Evolutionary conservation across 2,329 filamentous ascomycete species (phyloP).

Genomic region (Colletotrichum cereale): DNA sequence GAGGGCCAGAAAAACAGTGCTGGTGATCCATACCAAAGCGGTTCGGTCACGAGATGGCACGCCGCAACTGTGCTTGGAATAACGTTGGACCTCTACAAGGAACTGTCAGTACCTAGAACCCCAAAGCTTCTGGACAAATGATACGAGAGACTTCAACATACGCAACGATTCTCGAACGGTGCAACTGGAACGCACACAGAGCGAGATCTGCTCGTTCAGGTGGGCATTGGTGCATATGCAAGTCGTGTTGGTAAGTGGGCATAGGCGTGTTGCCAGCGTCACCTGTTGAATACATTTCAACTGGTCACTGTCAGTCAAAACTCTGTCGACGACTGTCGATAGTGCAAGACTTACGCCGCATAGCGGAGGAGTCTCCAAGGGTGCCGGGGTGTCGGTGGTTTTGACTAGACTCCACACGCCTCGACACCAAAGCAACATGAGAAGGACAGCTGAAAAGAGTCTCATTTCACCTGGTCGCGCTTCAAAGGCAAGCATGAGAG

Average conservation of each 20-base stretch:
- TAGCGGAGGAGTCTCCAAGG: slow-evolving; percentile 31
- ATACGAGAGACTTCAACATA: neutral
- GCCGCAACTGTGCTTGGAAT: slow-evolving; percentile 46
- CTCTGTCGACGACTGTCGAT: neutral
- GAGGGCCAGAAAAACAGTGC: slow-evolving; percentile 45
- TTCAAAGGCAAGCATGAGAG: neutral
- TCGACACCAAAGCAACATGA: slow-evolving; percentile 21
- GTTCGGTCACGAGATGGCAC: slow-evolving; percentile 45
- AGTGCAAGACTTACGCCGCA: slow-evolving; percentile 40
- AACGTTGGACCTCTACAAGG: slow-evolving; percentile 36
- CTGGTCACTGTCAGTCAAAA: slow-evolving; percentile 34
- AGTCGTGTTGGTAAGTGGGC: slow-evolving; percentile 37
- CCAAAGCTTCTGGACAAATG: neutral
- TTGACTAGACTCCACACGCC: slow-evolving; percentile 26
- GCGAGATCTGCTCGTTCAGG: slow-evolving; percentile 41
- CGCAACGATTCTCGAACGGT: slow-evolving; percentile 40
- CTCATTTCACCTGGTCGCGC: slow-evolving; percentile 24
- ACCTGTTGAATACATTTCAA: slow-evolving; percentile 42
- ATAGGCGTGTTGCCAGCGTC: slow-evolving; percentile 22
- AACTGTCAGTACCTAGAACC: neutral
- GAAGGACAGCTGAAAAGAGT: slow-evolving; percentile 17
- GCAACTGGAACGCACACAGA: slow-evolving; percentile 41
- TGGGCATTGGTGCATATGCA: slow-evolving; percentile 45
- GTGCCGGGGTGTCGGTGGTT: slow-evolving; percentile 21
- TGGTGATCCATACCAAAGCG: slow-evolving; percentile 44